Base-by-base conservation (phyloP, 352 stramenopile genomes). In the Globisporangium cystogenes region DNA sequence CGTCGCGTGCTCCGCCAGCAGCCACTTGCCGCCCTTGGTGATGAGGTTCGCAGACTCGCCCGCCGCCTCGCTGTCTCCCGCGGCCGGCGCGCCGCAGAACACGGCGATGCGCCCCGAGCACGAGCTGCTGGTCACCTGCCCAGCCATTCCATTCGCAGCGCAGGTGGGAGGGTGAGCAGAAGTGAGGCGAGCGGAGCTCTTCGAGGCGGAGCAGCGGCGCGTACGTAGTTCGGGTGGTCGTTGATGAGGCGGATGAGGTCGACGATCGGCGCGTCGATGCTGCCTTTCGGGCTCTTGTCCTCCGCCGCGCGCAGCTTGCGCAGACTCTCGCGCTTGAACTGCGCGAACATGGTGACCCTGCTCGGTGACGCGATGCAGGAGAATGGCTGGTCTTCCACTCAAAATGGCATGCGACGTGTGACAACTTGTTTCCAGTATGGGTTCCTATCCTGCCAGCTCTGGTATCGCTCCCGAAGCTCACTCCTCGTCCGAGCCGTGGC, bases 251-350 rank as follows among this genome's bases (percentile, higher is more conserved):
- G 60, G 55, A 97, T 93, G 65, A 97, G 76, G 36, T 94, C 86
- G 20, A 90, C 75, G 48, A 97, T 95, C 5, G 84, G 82, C 35
- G 74, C 82, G 59, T 97, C 90, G 51, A 97, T 83, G 56, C 73
- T 93, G 6, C 87, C 90, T 55, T 97, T 97, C 7, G 87, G 87
- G 40, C 84, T 96, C 67, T 96, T 96, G 65, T 96, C 85, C 55
- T 90, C 80, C 56, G 82, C 74, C 57, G 68, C 67, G 51, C 80
- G 78, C 55, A 95, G 67, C 74, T 92, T 93, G 48, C 82, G 81
- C 66, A 94, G 64, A 51, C 68, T 89, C 70, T 94, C 84, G 60
- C 82, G 84, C 74, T 92, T 94, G 60, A 90, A 70, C 62, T 90
- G 76, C 46, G 84, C 75, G 60, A 94, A 94, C 67, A 84, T 84